These are phyloP conservation scores for Phytophthora hibernalis DNA, from an alignment of 352 stramenopile species.

Conservation along the genomic window DNA sequence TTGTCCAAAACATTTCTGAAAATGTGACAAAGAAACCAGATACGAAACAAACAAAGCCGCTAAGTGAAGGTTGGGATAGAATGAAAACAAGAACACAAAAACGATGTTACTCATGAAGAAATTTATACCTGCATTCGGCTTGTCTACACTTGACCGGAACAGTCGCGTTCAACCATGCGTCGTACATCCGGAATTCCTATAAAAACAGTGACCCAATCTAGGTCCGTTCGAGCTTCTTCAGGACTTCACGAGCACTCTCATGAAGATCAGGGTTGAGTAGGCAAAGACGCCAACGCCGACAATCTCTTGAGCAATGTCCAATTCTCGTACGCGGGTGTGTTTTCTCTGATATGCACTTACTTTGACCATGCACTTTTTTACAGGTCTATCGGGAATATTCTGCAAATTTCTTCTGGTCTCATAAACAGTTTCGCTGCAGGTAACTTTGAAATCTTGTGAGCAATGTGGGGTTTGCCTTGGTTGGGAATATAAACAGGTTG, in stretches of 20 bases:
- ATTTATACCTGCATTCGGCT: too few relatives aligned
- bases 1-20: too few relatives aligned
- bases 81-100: too few relatives aligned
- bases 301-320: too few relatives aligned
- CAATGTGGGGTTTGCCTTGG: conserved; percentile 14
- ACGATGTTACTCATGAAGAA: too few relatives aligned
- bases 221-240: background rate
- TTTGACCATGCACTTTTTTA: conserved; percentile 7
- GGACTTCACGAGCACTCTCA: too few relatives aligned
- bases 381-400: conserved; percentile 13
- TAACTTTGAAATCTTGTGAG: conserved; percentile 1
- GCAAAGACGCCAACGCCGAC: conserved; percentile 9
- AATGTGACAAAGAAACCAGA: too few relatives aligned
- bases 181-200: too few relatives aligned
- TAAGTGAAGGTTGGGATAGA: too few relatives aligned
- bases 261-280: background rate
- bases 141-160: too few relatives aligned
- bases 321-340: background rate
- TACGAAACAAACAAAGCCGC: too few relatives aligned
- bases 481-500: background rate
- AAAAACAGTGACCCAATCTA: conserved; percentile 14
- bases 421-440: conserved; percentile 7
- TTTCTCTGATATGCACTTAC: conserved; percentile 8
- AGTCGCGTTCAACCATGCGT: too few relatives aligned
- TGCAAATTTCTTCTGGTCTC: background rate